phyloP scores from a whole-genome alignment of 1,284 basidiomycete genomes.

The Inonotus hispidus region DNA sequence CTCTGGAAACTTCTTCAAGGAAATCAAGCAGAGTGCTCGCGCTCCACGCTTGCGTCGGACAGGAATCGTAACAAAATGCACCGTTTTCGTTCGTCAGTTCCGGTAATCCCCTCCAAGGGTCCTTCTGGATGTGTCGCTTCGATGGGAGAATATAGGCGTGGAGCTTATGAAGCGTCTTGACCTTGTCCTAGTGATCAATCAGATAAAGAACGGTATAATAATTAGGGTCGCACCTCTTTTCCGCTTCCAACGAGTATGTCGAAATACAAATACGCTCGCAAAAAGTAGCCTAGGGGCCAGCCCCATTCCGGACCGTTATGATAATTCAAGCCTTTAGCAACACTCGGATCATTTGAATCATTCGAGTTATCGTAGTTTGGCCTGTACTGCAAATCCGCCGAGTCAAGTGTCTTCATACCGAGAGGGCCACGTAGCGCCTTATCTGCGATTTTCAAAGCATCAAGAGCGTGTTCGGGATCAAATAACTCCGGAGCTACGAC shows the following conservation, averaged over 20 bases:
- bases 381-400: conserved; percentile 79
- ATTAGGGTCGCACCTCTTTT: conserved; percentile 48
- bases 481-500: conserved; percentile 96
- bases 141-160: conserved; percentile 66
- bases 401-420: conserved; percentile 93
- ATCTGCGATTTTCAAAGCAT: conserved; percentile 74
- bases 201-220: neutral
- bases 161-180: conserved; percentile 73
- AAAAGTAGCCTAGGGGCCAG: conserved; percentile 93
- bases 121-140: conserved; percentile 67
- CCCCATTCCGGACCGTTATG: conserved; percentile 90
- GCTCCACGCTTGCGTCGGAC: conserved; percentile 91
- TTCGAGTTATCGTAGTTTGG: conserved; percentile 90
- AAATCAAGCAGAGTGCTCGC: conserved; percentile 85
- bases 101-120: conserved; percentile 88
- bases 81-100: conserved; percentile 88
- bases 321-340: conserved; percentile 91
- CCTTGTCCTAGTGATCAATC: conserved; percentile 46
- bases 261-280: conserved; percentile 88
- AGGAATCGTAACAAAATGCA: conserved; percentile 78
- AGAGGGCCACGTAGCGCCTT: conserved; percentile 74
- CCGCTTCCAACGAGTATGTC: conserved; percentile 60
- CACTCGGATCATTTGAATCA: conserved; percentile 72
- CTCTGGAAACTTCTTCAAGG: conserved; percentile 62
- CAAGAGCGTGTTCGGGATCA: conserved; percentile 72